These are phyloP conservation scores for Saccharomycopsis sp. DNA, from an alignment of 805 yeast species.

Conservation along the genomic window DNA sequence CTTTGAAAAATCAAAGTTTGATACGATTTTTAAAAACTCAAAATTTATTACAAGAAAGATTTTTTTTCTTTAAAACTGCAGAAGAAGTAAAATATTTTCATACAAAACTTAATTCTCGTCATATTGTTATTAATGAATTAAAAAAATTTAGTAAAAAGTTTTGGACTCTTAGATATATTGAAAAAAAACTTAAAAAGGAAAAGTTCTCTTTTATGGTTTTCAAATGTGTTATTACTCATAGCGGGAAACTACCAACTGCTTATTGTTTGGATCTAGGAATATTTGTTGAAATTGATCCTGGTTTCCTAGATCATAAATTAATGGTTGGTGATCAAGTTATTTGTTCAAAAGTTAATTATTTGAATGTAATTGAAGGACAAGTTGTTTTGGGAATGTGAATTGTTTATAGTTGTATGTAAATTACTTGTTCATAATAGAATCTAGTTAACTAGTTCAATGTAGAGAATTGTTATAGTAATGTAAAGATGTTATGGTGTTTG, in stretches of 20 bases:
- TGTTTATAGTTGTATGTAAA: slow-evolving; percentile 1
- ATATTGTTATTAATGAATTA: slow-evolving; percentile 4
- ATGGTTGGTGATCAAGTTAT: slow-evolving; percentile 15
- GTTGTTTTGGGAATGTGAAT: slow-evolving; percentile 4
- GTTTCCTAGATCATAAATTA: slow-evolving; percentile 2
- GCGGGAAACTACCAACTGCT: slow-evolving; percentile 7
- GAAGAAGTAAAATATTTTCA: neutral
- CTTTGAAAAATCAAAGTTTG: neutral
- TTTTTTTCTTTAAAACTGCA: neutral
- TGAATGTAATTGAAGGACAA: slow-evolving; percentile 8
- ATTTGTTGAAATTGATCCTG: slow-evolving; percentile 5
- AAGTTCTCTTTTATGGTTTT: slow-evolving; percentile 2
- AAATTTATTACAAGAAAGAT: neutral
- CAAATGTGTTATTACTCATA: slow-evolving; percentile 12
- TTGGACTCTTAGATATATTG: slow-evolving; percentile 11
- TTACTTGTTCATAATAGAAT: no score
- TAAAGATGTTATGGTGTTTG: no score
- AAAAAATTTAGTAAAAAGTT: neutral
- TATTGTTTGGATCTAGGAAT: slow-evolving; percentile 16
- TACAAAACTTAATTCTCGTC: slow-evolving; percentile 5
- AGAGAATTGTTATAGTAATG: no score
- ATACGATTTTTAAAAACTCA: neutral
- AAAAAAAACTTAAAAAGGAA: slow-evolving; percentile 4
- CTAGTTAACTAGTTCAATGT: no score
- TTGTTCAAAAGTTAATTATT: slow-evolving; percentile 7